These are phyloP conservation scores for Mycena amicta DNA, from an alignment of 768 basidiomycete genomes.

Conservation along the genomic window DNA sequence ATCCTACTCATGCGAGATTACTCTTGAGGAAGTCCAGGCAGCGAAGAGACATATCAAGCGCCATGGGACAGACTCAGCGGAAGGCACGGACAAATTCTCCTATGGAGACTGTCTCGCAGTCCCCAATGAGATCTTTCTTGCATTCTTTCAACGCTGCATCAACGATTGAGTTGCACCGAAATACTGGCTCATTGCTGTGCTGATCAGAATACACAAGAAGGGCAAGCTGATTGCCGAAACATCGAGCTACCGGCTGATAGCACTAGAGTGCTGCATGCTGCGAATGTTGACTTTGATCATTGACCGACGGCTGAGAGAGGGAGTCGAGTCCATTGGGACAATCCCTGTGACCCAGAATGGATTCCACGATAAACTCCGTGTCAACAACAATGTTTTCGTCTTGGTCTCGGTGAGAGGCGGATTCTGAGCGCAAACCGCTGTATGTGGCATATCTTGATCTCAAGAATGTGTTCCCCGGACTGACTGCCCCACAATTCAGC, in stretches of 20 bases:
- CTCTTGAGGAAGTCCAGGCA: no score
- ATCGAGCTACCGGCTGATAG: constrained; percentile 23
- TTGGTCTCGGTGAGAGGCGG: no score
- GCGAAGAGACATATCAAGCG: constrained; percentile 1
- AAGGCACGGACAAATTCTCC: constrained; percentile 4
- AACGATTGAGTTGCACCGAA: neutral
- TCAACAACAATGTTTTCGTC: no score
- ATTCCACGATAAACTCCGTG: no score
- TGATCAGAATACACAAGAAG: constrained; percentile 15
- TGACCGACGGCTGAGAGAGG: neutral
- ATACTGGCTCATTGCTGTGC: constrained; percentile 1
- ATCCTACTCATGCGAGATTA: no score
- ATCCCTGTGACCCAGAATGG: no score
- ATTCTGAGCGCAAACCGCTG: constrained; percentile 2
- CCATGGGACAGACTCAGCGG: neutral
- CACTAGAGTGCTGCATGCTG: constrained; percentile 25
- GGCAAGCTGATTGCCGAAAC: constrained; percentile 8
- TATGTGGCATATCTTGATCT: constrained; percentile 19
- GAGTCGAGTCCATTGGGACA: no score
- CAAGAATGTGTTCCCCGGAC: constrained; percentile 18
- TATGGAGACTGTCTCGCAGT: constrained; percentile 6
- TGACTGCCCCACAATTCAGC: constrained; percentile 6
- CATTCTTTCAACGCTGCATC: constrained; percentile 3
- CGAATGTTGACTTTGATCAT: constrained; percentile 9
- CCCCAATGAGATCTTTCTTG: constrained; percentile 4